Evolutionary conservation across 768 basidiomycete genomes (phyloP).

Genomic region (Strobilomyces echinocephalus): DNA sequence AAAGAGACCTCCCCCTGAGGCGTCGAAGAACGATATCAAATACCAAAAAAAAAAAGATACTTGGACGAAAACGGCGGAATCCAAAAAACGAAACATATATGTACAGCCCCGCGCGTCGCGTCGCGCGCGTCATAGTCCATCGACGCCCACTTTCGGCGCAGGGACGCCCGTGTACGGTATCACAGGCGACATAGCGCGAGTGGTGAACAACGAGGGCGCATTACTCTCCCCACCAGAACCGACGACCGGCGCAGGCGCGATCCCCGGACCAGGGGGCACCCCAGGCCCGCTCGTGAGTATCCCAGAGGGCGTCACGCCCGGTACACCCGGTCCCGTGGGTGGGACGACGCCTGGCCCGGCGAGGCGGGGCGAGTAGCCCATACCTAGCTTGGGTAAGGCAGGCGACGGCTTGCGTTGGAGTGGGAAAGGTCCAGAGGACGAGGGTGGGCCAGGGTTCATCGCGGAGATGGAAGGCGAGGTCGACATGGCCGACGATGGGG

Average conservation of each 20-base stretch:
- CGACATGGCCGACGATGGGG: slow-evolving; percentile 17
- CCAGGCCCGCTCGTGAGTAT: slow-evolving; percentile 29
- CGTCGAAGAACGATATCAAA: not conserved
- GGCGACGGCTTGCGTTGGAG: slow-evolving; percentile 25
- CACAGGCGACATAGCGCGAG: slow-evolving; percentile 23
- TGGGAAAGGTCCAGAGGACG: slow-evolving; percentile 22
- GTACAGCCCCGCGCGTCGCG: not conserved
- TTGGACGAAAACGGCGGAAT: not conserved
- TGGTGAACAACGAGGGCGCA: slow-evolving; percentile 8
- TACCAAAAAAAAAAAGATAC: not conserved
- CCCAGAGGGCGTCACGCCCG: slow-evolving; percentile 19
- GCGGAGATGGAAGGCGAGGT: slow-evolving; percentile 18
- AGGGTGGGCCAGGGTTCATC: slow-evolving; percentile 12
- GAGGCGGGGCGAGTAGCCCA: slow-evolving; percentile 28
- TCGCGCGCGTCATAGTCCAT: slow-evolving; percentile 15
- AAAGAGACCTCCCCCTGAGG: not conserved
- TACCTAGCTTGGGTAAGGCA: slow-evolving; percentile 25
- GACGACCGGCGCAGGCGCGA: slow-evolving; percentile 18
- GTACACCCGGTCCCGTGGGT: slow-evolving; percentile 25
- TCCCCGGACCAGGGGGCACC: slow-evolving; percentile 27
- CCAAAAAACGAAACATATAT: not conserved
- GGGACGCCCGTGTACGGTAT: slow-evolving; percentile 16
- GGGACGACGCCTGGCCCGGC: slow-evolving; percentile 29
- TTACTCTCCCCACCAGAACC: slow-evolving; percentile 9
- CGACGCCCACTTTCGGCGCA: slow-evolving; percentile 13